These are phyloP conservation scores for Falciphora oryzae DNA, from an alignment of 2,329 filamentous ascomycete genomes.

Conservation along the genomic window DNA sequence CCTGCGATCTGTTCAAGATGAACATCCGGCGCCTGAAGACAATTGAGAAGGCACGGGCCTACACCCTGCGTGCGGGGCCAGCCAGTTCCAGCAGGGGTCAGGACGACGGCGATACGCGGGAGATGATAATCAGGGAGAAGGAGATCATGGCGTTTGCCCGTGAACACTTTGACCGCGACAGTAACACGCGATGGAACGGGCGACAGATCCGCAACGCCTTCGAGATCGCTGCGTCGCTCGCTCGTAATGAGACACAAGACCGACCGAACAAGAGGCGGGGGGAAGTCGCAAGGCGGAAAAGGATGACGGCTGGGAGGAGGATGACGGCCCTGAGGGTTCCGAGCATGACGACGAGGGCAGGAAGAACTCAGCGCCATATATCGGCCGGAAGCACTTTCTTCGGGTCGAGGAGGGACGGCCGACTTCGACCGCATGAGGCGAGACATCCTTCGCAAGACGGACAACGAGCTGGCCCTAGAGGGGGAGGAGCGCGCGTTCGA, in stretches of 20 bases:
- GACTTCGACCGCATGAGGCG: background rate
- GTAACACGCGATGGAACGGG: constrained; percentile 14
- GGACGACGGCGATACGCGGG: too few relatives aligned
- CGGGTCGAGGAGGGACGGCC: background rate
- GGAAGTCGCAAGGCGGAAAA: too few relatives aligned
- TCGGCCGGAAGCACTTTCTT: background rate
- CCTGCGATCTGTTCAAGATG: constrained; percentile 15
- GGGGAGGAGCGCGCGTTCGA: background rate
- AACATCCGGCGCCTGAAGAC: constrained; percentile 14
- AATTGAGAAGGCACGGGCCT: constrained; percentile 12
- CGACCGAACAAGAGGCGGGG: too few relatives aligned
- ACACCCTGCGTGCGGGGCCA: background rate
- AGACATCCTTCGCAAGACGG: background rate
- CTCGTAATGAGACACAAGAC: background rate
- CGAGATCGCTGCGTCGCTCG: constrained; percentile 17
- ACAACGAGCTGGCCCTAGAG: background rate
- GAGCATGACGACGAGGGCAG: background rate
- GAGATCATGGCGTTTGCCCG: constrained; percentile 9
- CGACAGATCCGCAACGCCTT: constrained; percentile 36
- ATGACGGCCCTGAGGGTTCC: background rate
- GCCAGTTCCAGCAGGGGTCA: too few relatives aligned
- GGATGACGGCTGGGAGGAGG: background rate
- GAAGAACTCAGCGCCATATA: background rate
- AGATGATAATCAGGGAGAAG: constrained; percentile 8
- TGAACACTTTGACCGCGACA: background rate